Conservation (phyloP, 352 stramenopile genomes). For the Phytophthora nicotianae region DNA sequence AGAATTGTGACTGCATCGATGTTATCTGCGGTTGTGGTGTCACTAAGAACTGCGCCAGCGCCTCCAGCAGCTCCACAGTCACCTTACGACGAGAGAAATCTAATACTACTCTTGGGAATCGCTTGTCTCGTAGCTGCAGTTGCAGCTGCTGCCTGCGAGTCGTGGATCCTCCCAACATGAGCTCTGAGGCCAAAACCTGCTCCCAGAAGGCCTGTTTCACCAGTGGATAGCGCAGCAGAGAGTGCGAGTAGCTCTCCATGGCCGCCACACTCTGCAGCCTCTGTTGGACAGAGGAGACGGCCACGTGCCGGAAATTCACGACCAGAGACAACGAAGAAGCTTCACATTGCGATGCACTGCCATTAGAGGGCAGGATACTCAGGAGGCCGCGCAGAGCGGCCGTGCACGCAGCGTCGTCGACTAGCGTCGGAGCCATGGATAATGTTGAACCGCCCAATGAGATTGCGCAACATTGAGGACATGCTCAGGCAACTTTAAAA, state of each 20-base stretch:
- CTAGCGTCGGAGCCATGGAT: slow-evolving; percentile 6
- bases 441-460: background rate
- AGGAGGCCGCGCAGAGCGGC: slow-evolving; percentile 30
- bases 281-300: background rate
- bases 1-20: slow-evolving; percentile 8
- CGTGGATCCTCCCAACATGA: slow-evolving; percentile 12
- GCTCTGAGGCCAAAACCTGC: slow-evolving; percentile 30
- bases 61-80: slow-evolving; percentile 23
- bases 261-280: slow-evolving; percentile 17
- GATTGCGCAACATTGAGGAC: slow-evolving; percentile 4
- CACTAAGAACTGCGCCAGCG: slow-evolving; percentile 26
- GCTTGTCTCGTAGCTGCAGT: slow-evolving; percentile 15
- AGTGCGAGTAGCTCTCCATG: slow-evolving; percentile 35
- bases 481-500: background rate
- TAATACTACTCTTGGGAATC: slow-evolving; percentile 44
- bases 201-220: slow-evolving; percentile 47
- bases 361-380: slow-evolving; percentile 24
- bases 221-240: slow-evolving; percentile 34
- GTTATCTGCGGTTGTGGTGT: background rate
- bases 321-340: slow-evolving; percentile 34
- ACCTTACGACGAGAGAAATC: slow-evolving; percentile 37
- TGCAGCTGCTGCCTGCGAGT: slow-evolving; percentile 22
- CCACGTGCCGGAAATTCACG: slow-evolving; percentile 26
- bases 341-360: slow-evolving; percentile 28
- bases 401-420: slow-evolving; percentile 11